Percentiles rank a stretch among this genome's conserved stretches.
These are phyloP conservation scores for Heracleum sosnowskyi DNA, from an alignment of 129 eudicot genomes.

Conservation along the genomic window DNA sequence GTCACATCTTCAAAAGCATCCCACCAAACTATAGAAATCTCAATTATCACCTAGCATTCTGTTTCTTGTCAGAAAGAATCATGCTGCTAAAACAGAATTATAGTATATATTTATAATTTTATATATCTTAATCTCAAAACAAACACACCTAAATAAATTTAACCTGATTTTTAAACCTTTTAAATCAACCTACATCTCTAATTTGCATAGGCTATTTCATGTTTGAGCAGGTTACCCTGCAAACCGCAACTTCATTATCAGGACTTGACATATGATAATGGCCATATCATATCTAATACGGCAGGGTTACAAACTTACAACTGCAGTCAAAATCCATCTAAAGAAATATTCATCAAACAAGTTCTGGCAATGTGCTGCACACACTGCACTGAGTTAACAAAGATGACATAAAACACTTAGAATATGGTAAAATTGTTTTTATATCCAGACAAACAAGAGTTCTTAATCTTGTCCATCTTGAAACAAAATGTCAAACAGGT, in stretches of 20 bases:
- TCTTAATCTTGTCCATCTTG: neutral
- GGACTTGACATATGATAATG: neutral
- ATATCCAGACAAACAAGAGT: neutral
- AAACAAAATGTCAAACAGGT: slow-evolving; percentile 29
- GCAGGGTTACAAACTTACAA: neutral
- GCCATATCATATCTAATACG: too few species aligned
- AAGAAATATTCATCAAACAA: too few species aligned
- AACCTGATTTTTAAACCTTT: too few species aligned
- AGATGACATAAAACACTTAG: neutral
- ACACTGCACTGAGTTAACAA: neutral
- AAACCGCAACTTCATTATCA: neutral
- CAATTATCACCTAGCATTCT: neutral
- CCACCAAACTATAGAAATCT: neutral
- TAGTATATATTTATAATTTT: too few species aligned
- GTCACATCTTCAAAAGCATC: neutral
- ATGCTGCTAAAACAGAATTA: too few species aligned
- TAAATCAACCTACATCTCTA: too few species aligned
- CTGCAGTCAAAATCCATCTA: neutral
- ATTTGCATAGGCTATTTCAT: too few species aligned
- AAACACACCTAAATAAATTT: too few species aligned
- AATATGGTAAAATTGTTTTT: neutral
- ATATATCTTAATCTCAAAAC: too few species aligned
- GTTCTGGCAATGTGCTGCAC: neutral
- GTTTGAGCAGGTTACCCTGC: neutral
- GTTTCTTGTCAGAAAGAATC: too few species aligned